Evolutionary conservation across 176 grass and related monocot species (phyloP).

Genomic region (Triticum dicoccoides): DNA sequence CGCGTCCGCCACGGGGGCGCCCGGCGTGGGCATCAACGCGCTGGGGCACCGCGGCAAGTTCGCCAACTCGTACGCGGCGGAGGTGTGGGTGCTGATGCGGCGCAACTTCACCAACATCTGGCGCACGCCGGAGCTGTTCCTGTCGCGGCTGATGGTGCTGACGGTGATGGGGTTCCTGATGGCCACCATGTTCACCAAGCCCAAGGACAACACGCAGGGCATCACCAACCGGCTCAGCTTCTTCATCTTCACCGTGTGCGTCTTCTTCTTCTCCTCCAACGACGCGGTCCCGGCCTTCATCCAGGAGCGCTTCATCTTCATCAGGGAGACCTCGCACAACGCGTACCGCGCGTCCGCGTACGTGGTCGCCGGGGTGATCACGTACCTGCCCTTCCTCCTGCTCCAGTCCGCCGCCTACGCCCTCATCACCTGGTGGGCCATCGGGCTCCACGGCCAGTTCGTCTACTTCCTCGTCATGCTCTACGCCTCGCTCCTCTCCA

Average conservation of each 20-base stretch:
- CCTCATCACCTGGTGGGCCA: conserved; percentile 51
- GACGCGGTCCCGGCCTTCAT: conserved; percentile 67
- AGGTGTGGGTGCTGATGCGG: conserved; percentile 63
- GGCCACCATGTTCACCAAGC: conserved; percentile 71
- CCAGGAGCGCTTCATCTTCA: conserved; percentile 66
- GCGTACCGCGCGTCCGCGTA: conserved; percentile 51
- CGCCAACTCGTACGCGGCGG: conserved; percentile 45
- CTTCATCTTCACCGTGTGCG: conserved; percentile 73
- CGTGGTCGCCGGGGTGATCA: conserved; percentile 46
- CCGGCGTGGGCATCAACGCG: conserved; percentile 26
- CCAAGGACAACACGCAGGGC: conserved; percentile 55
- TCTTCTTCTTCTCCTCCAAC: conserved; percentile 72
- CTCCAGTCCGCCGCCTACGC: conserved; percentile 52
- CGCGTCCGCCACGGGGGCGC: background rate
- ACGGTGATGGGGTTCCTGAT: conserved; percentile 51
- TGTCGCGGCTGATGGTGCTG: conserved; percentile 66
- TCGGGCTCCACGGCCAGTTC: conserved; percentile 47
- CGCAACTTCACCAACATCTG: conserved; percentile 77
- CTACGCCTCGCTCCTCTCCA: conserved; percentile 56
- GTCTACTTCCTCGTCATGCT: conserved; percentile 69
- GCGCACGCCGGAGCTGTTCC: conserved; percentile 67
- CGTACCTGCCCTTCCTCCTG: conserved; percentile 59
- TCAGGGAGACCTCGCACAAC: conserved; percentile 71
- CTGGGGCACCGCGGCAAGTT: conserved; percentile 56
- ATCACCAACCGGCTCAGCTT: conserved; percentile 57